A percentile compares a stretch with the other conserved stretches of the same genome.
phyloP scores from a whole-genome alignment of 164 flowering plant genomes.

The Stephania cephalantha region DNA sequence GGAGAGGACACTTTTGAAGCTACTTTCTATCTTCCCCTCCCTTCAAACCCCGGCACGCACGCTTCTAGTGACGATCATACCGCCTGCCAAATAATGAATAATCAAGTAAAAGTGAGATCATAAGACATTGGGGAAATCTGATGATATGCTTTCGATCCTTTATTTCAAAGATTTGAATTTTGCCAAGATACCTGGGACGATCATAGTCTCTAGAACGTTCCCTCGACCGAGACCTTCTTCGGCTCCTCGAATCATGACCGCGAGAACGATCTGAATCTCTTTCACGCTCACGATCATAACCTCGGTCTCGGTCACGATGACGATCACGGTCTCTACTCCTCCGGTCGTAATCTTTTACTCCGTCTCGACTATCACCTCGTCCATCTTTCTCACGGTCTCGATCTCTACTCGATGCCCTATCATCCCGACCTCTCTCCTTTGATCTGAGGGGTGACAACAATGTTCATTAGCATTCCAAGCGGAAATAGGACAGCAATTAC shows the following conservation, averaged over 20 bases:
- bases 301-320: slow-evolving; percentile 54
- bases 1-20: background rate
- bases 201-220: slow-evolving; percentile 84
- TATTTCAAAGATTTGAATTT: background rate
- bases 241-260: slow-evolving; percentile 65
- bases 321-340: slow-evolving; percentile 66
- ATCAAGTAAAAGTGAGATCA: background rate
- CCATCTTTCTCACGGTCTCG: slow-evolving; percentile 45
- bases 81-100: slow-evolving; percentile 5
- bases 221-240: slow-evolving; percentile 64
- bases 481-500: background rate
- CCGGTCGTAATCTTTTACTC: slow-evolving; percentile 51
- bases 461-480: background rate
- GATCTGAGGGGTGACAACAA: slow-evolving; percentile 36
- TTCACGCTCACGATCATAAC: slow-evolving; percentile 54
- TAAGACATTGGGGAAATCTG: background rate
- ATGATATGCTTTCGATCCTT: too few species aligned
- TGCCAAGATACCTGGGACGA: slow-evolving; percentile 52
- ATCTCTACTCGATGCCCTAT: slow-evolving; percentile 27
- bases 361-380: slow-evolving; percentile 52
- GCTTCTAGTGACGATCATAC: slow-evolving; percentile 7
- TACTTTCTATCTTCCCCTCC: background rate
- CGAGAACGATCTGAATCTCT: slow-evolving; percentile 55
- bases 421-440: slow-evolving; percentile 60
- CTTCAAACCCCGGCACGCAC: background rate